Evolutionary conservation across 768 basidiomycete species (phyloP), one percentile per base, ranked within the genome.

Genomic region (Lyophyllum atratum): DNA sequence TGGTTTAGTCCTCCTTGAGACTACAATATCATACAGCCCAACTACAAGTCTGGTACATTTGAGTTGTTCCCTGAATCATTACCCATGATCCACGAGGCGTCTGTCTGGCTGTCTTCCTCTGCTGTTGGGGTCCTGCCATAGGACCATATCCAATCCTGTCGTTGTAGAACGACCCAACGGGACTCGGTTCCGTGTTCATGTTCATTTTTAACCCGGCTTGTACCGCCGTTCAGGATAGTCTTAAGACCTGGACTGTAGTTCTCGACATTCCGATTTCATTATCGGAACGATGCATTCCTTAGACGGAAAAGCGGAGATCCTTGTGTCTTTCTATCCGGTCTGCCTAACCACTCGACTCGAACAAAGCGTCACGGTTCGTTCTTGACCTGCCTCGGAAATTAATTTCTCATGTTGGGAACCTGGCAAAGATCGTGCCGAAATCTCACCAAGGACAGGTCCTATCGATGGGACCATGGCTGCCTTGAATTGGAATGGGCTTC

Each of bases 301-400:
- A 15, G 29, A 37, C 49, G 33, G 17, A 2, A 25, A 21, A 19
- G 6, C 48, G 48, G 48, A 43, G 15, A 40, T 42, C 39, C 21
- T 24, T 40, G 7, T 40, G 15, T 43, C 34, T 37, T 19, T 34
- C 33, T 24, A 42, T 42, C 51, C 14, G 17, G 39, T 29, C 6
- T 28, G 49, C 19, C 19, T 8, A 47, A 9, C 46, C 28, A 47
- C 46, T 47, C n/a, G 46, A 47, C 2, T 47, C 17, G 17, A 47
- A 47, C 46, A 9, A 19, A 29, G 46, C 17, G 26, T 47, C 26
- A 15, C 44, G 44, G 53, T 54, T 46, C 45, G 48, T 56, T 44
- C 51, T 49, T 57, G 33, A 47, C 63, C 59, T 47, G 46, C 70
- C 67, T 71, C 72, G 72, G 72, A 73, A 66, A 73, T 73, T 65